Evolutionary conservation across 805 yeast species (phyloP), one percentile per base, ranked within the genome.

Genomic region (Pichia sporocuriosa): DNA sequence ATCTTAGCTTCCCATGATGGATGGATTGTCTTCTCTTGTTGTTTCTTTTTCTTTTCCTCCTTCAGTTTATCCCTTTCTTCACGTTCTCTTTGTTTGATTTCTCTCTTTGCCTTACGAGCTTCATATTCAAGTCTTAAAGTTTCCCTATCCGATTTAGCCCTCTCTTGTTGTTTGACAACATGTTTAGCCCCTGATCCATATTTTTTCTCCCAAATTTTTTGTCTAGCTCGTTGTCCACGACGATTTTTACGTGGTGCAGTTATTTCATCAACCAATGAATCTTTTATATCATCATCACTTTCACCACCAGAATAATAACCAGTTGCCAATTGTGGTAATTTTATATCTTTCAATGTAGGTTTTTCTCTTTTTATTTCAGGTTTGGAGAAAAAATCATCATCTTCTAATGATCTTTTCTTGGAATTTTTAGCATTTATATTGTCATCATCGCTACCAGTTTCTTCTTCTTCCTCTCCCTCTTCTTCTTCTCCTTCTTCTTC

Each of bases 1-100:
- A 75, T 78, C 67, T 84, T 85, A 19, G 98, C 98, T 53, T 77
- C 81, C 99, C 99, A 93, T 2, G 98, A 93, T n/a, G 99, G 99
- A 74, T 93, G 99, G 49, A 84, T 48, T 13, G 39, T 41, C 32
- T 29, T 40, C 22, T 50, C 51, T 22, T 35, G 29, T 26, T 47
- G 50, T 22, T 49, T 49, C 29, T 40, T 37, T 24, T 27, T 26
- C 36, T 45, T 48, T 23, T 44, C 52, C 0, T 32, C 44, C 36
- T 12, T 46, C 40, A 15, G 34, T 48, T 25, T 41, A 9, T 43
- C 53, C 27, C 40, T 44, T 26, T 43, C 44, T 30, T 49, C 50
- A 8, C 35, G 22, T 10, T 31, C 29, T 40, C 54, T 52, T 19
- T 70, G 73, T 55, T 72, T 80, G 34, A 66, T 71, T 23, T 70